Conservation (phyloP, 768 basidiomycete genomes). For the Hericium alpestre region DNA sequence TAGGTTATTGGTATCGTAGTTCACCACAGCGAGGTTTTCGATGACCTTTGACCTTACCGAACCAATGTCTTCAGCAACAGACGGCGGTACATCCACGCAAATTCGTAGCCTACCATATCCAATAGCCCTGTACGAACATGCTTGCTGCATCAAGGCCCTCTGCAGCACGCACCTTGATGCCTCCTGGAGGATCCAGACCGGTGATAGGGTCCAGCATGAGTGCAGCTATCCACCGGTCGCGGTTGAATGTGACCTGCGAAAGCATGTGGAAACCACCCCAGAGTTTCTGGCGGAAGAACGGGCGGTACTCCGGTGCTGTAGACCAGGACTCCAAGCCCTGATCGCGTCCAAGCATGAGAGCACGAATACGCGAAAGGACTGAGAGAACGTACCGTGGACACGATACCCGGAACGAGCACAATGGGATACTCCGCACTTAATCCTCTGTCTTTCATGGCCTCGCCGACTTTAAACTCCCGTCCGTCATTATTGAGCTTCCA, state of each 20-base stretch:
- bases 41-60: slow-evolving; percentile 72
- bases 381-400: slow-evolving; percentile 57
- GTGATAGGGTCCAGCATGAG: slow-evolving; percentile 88
- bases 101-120: slow-evolving; percentile 63
- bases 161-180: slow-evolving; percentile 79
- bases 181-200: slow-evolving; percentile 72
- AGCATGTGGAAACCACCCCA: slow-evolving; percentile 80
- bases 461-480: slow-evolving; percentile 71
- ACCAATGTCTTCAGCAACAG: not conserved
- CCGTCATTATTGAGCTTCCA: slow-evolving; percentile 79
- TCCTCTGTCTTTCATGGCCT: slow-evolving; percentile 51
- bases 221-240: slow-evolving; percentile 81
- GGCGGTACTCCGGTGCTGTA: slow-evolving; percentile 70
- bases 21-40: slow-evolving; percentile 86
- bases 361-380: not conserved
- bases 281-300: slow-evolving; percentile 86
- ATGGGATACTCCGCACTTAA: slow-evolving; percentile 67
- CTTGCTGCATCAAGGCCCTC: slow-evolving; percentile 89
- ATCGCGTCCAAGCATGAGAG: not conserved
- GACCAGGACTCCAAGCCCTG: slow-evolving; percentile 91
- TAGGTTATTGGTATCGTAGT: slow-evolving; percentile 87
- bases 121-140: slow-evolving; percentile 82
- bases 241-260: slow-evolving; percentile 72
- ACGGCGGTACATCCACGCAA: not conserved
- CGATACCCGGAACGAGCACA: slow-evolving; percentile 80